Evolutionary conservation across 2,329 filamentous ascomycete species (phyloP), one percentile per base, ranked within the genome.

Genomic region (Byssothecium circinans): DNA sequence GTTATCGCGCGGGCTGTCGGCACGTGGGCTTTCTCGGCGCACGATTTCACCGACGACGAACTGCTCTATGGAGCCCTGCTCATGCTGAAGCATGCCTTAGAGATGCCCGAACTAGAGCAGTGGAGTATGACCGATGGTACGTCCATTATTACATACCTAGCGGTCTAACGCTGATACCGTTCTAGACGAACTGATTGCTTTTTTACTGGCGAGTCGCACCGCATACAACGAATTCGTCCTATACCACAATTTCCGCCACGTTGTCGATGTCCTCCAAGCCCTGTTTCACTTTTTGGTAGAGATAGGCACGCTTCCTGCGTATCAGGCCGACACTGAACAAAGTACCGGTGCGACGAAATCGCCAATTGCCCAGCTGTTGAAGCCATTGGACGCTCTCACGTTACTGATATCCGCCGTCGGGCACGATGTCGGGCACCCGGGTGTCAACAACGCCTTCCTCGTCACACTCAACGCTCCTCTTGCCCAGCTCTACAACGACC

Each of bases 171-270:
- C 61, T 69, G 50, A 68, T 52, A 14, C 22, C 20, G 4, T 55
- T 8, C 1, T 63, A 89, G 90, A 88, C 60, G 86, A 95, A 69
- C 78, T 99, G 22, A 87, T 88, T 56, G 85, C 83, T 44, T 97
- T 96, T 65, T 78, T 97, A 51, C 81, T 95, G 53, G 91, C 91
- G 43, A 94, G 91, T 64, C 87, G 92, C 52, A 85, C 87, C 39
- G 89, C 94, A n/a, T 99, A 99, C 75, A 97, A 97, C 70, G 88
- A 84, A 49, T 96, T 96, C 69, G 91, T 96, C 29, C 88, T 92
- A 18, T 99, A 97, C 66, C 94, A 99, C 77, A 99, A 99, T 73
- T 99, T 97, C 70, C 88, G 92, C 45, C 94, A 99, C 72, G 94
- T 96, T 18, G 87, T 96, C 52, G 94, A 99, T 71, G 94, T 99